Evolutionary conservation across 306 rosid species (phyloP).

Genomic region (Malus fusca): DNA sequence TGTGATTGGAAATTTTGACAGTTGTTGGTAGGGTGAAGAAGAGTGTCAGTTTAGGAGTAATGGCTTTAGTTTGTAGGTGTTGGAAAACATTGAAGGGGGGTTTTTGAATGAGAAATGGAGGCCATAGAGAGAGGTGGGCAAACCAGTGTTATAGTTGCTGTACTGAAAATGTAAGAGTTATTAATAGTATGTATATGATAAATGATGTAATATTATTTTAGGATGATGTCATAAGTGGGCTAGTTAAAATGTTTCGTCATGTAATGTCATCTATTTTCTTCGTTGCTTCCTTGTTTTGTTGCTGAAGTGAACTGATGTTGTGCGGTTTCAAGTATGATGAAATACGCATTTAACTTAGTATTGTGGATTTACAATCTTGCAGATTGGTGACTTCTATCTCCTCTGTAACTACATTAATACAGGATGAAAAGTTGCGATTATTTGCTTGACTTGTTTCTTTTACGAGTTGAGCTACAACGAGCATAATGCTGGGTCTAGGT

Average conservation of each 20-base stretch:
- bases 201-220: background rate
- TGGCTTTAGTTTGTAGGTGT: background rate
- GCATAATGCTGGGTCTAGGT: too few species aligned
- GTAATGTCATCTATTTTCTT: too few species aligned
- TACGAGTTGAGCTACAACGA: too few species aligned
- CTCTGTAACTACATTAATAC: too few species aligned
- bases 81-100: background rate
- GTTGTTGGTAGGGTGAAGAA: slow-evolving; percentile 7
- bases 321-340: too few species aligned
- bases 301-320: too few species aligned
- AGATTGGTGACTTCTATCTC: background rate
- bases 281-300: too few species aligned
- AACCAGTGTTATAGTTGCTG: background rate
- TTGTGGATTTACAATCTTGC: too few species aligned
- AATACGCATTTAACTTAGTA: background rate
- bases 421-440: background rate
- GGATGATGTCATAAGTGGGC: background rate
- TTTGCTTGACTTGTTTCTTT: background rate
- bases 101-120: background rate
- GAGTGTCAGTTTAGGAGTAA: background rate
- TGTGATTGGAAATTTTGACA: background rate
- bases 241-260: background rate
- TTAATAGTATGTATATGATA: background rate
- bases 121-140: background rate
- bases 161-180: background rate